phyloP scores from a whole-genome alignment of 2,329 filamentous ascomycete species.

The Beauveria caledonica region DNA sequence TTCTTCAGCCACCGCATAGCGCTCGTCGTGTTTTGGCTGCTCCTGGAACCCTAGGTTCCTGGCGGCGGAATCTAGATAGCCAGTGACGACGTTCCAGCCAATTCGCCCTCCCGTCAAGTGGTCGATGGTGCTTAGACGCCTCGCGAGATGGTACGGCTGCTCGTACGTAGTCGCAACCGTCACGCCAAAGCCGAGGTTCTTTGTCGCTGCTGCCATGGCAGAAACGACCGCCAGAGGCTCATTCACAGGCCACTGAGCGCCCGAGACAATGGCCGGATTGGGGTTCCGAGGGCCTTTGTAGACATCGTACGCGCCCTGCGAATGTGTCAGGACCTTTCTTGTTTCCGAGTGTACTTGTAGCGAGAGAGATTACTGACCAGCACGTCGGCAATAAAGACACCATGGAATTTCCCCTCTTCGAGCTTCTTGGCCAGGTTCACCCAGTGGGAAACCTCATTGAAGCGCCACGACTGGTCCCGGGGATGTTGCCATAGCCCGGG shows the following conservation, averaged over 20 bases:
- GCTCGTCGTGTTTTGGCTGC: slow-evolving; percentile 41
- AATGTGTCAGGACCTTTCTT: too few relatives aligned
- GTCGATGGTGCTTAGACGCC: slow-evolving; percentile 58
- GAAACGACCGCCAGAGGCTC: slow-evolving; percentile 54
- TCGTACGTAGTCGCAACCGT: slow-evolving; percentile 63
- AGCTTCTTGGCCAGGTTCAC: slow-evolving; percentile 40
- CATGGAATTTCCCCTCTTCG: slow-evolving; percentile 49
- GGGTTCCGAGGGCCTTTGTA: slow-evolving; percentile 48
- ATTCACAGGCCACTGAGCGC: slow-evolving; percentile 64
- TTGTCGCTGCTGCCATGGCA: slow-evolving; percentile 60
- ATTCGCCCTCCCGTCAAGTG: slow-evolving; percentile 55
- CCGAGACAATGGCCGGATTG: slow-evolving; percentile 50
- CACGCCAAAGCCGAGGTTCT: slow-evolving; percentile 60
- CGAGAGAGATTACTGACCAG: slow-evolving; percentile 15
- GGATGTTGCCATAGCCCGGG: slow-evolving; percentile 51
- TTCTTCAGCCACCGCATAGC: slow-evolving; percentile 53
- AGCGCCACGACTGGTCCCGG: slow-evolving; percentile 51
- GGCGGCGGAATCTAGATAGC: slow-evolving; percentile 59
- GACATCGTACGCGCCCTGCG: slow-evolving; percentile 55
- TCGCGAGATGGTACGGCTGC: slow-evolving; percentile 57
- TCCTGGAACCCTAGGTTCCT: slow-evolving; percentile 50
- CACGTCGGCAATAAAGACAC: slow-evolving; percentile 60
- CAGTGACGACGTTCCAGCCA: slow-evolving; percentile 51
- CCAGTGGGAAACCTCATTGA: slow-evolving; percentile 55
- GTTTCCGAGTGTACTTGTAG: too few relatives aligned